Percentiles rank a stretch among this genome's conserved stretches.
These are phyloP conservation scores for Sedum album DNA, from an alignment of 164 flowering plant genomes.

Conservation along the genomic window DNA sequence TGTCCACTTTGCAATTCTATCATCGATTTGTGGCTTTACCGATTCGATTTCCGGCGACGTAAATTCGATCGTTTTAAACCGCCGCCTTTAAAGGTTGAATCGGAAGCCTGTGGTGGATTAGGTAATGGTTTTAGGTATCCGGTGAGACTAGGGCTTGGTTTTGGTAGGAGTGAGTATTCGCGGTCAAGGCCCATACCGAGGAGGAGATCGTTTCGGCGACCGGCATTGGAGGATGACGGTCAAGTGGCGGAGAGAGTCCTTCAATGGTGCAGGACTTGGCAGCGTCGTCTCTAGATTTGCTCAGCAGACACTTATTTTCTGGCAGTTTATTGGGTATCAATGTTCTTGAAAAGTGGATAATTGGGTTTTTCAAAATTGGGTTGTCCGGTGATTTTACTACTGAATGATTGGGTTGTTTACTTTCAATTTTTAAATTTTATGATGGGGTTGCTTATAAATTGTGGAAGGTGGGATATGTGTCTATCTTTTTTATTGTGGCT, in stretches of 20 bases:
- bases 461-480: too few species aligned
- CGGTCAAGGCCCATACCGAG: constrained; percentile 41
- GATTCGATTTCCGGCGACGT: constrained; percentile 20
- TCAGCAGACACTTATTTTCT: too few species aligned
- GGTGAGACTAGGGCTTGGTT: background rate
- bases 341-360: too few species aligned
- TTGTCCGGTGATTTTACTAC: too few species aligned
- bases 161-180: background rate
- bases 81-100: background rate
- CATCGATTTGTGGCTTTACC: constrained; percentile 44
- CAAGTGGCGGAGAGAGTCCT: constrained; percentile 34
- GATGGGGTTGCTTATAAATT: too few species aligned
- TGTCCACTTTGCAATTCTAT: constrained; percentile 64
- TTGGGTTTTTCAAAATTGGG: too few species aligned
- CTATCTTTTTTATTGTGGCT: too few species aligned
- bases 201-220: constrained; percentile 46
- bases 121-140: background rate
- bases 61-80: constrained; percentile 24
- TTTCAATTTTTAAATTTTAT: too few species aligned
- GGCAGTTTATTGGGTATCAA: too few species aligned
- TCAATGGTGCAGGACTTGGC: too few species aligned
- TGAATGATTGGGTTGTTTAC: too few species aligned
- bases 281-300: too few species aligned
- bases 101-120: background rate
- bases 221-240: constrained; percentile 24